Conservation (phyloP, 345 rosid genomes). For the Salix exigua region DNA sequence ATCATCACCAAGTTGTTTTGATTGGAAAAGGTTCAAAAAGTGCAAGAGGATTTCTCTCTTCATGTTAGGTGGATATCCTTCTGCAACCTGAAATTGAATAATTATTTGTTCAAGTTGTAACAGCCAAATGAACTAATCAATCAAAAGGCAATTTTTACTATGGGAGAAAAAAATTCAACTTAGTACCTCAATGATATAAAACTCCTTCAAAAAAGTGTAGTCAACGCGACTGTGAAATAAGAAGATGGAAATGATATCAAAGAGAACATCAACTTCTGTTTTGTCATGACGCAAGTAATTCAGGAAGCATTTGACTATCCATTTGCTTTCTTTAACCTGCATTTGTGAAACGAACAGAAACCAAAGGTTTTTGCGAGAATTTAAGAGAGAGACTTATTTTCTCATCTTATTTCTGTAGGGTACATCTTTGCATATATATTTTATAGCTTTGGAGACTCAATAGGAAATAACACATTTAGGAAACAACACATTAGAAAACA, state of each 20-base stretch:
- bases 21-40: conserved; percentile 83
- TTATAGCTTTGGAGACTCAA: too few species aligned
- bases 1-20: conserved; percentile 88
- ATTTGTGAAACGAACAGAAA: conserved; percentile 15
- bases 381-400: too few species aligned
- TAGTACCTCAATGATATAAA: conserved; percentile 90
- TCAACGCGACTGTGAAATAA: conserved; percentile 90
- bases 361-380: not conserved
- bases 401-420: too few species aligned
- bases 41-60: conserved; percentile 83
- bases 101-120: not conserved
- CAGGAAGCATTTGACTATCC: conserved; percentile 96
- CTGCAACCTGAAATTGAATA: conserved; percentile 66
- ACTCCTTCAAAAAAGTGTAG: conserved; percentile 95
- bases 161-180: not conserved
- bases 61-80: conserved; percentile 81
- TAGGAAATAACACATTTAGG: too few species aligned
- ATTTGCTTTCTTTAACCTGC: conserved; percentile 99
- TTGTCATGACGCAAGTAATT: conserved; percentile 84
- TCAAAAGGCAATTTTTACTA: not conserved
- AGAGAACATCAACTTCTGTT: conserved; percentile 80
- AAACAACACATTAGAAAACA: too few species aligned
- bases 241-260: conserved; percentile 89
- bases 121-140: not conserved
- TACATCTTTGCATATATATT: too few species aligned